Evolutionary conservation across 2,329 filamentous ascomycete species (phyloP), one percentile per base, ranked within the genome.

Genomic region (Aureobasidium mangrovei): DNA sequence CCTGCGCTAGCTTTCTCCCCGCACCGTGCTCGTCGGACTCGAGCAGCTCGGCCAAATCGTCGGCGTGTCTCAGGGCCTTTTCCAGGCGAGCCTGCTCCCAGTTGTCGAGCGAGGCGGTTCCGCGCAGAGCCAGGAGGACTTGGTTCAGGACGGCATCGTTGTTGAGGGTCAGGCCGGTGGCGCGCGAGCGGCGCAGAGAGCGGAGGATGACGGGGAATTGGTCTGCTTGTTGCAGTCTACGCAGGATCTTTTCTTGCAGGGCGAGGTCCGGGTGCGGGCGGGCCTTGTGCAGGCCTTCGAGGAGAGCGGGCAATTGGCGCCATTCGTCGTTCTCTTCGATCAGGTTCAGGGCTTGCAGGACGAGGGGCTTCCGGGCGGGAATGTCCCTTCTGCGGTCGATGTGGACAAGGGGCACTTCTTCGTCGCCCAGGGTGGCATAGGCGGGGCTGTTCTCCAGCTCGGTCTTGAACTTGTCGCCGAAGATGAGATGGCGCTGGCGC

Each of bases 391-490:
- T 43, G 12, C 62, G 60, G 54, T 69, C 59, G 6, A 72, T 60
- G 54, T 65, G 68, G 53, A 62, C 48, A 1, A 72, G 62, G 2
- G 62, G 57, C 24, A 70, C 60, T n/a, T 71, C 68, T 52, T 72
- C 68, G 18, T 62, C 64, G 58, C 71, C 72, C 28, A 77, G 59
- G 1, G 66, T 67, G 38, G 71, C 69, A 32, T 70, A 68, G 36
- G 72, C 65, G 32, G 73, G 72, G 54, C 74, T 68, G 55, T 69
- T 68, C 46, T 70, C 64, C 35, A 77, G 69, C 38, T 67, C 66
- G 42, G 70, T 62, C n/a, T 64, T 64, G 63, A 71, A 65, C 35
- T 70, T 68, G 18, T 65, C 56, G 43, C 63, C 62, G 65, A 70
- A 75, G 59, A 77, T 69, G 31, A 76, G 68, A 56, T 67, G 64